phyloP scores from a whole-genome alignment of 148 eudicot species.

The Vaccinium corymbosum region DNA sequence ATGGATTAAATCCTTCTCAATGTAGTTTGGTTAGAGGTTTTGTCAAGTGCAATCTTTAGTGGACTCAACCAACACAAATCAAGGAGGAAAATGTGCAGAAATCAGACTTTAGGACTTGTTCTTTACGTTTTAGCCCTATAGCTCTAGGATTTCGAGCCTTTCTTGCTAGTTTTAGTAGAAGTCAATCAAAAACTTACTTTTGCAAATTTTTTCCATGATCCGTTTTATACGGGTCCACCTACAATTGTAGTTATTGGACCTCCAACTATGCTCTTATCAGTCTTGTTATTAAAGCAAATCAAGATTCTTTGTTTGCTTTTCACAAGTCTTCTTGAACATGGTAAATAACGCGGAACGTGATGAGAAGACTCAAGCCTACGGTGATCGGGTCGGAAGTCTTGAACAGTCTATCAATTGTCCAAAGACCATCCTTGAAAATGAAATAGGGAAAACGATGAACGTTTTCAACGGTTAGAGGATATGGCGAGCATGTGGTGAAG shows the following conservation, averaged over 20 bases:
- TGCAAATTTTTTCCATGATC: not conserved
- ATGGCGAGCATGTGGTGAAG: not conserved
- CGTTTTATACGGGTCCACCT: not conserved
- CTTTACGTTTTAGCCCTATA: not conserved
- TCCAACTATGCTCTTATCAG: not conserved
- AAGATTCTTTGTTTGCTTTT: conserved; percentile 2
- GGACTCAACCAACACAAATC: not conserved
- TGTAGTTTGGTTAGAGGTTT: not conserved
- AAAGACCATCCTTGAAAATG: not conserved
- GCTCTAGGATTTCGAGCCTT: not conserved
- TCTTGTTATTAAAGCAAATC: not conserved
- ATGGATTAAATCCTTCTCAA: not conserved
- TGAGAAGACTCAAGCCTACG: not conserved
- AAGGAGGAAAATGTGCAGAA: not conserved
- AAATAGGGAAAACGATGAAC: not conserved
- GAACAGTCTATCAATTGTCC: not conserved
- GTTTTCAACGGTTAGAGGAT: not conserved
- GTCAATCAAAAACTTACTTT: not conserved
- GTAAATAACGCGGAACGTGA: not conserved
- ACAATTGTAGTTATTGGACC: not conserved
- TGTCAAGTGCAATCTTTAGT: not conserved
- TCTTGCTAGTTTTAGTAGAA: not conserved
- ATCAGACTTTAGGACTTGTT: not conserved
- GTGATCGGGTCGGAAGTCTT: not conserved
- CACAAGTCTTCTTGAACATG: not conserved